Base-by-base conservation (phyloP, 23 red algal genomes). In the Agarophyton chilense region DNA sequence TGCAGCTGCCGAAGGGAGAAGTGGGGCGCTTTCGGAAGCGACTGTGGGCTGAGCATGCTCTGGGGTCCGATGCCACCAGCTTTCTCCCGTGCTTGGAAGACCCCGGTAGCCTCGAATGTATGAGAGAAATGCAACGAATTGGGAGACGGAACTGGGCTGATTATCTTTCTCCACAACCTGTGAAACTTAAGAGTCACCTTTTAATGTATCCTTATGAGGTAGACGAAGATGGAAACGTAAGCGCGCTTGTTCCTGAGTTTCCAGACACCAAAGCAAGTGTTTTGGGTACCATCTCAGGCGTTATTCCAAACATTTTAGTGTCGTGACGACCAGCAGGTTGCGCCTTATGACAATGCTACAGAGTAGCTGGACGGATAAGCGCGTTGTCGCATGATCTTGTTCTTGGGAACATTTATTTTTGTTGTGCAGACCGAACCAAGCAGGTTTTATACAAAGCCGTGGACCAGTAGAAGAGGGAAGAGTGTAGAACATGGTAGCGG, bases 141-240 rank as follows among this genome's bases (percentile, higher is more conserved):
- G 90, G 52, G 22, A 76, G 82, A 78, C 52, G 60, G 18, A 79
- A 84, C 44, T 93, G 90, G 80, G 62, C 52, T 28, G 80, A 84
- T 32, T 86, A 80, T 21, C 43, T 79, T 18, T 57, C 70, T 29
- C 42, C 81, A 3, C 71, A 68, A 34, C 46, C 51, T 10, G 54
- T 82, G 32, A 32, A 63, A 11, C 61, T 84, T 18, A 47, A 55
- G 54, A 63, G 57, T 31, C 90, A 93, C 52, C 46, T 93, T 25
- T 53, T 93, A 29, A 56, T 71, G 66, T 93, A 93, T 40, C 90
- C 90, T 0, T 93, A 93, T 39, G 67, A 75, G 31, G 66, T 93
- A 22, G 80, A 84, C 28, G 14, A 18, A 25, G 78, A 84, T 28
- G 90, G 90, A 39, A 79, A 78, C 34, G 28, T 93, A 7, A 42